Evolutionary conservation across 164 flowering plant genomes (phyloP), one percentile per base, ranked within the genome.

Genomic region (Kingdonia uniflora): DNA sequence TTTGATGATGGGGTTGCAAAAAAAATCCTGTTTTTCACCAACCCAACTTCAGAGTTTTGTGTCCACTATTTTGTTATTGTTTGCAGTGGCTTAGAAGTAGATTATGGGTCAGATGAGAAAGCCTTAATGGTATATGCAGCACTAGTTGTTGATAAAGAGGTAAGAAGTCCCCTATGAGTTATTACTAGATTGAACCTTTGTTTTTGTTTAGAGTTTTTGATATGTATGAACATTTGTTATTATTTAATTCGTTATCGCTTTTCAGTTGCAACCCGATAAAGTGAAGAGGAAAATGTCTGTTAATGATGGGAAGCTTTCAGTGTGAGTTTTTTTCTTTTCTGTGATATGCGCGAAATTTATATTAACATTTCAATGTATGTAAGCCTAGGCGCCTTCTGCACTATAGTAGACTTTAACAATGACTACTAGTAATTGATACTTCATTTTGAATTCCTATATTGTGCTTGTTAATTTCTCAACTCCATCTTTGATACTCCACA

Each of bases 131-230:
- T 50, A 7, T 50, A 26, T 29, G 21, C 38, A 50, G 38, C 51
- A 22, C 64, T 90, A 60, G 80, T 74, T 65, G 97, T 91, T 62
- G 97, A 90, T 64, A 80, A 87, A 66, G 96, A 90, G 95, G 95
- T 84, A 43, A 51, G 49, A 13, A 26, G n/a, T n/a, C n/a, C n/a
- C n/a, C n/a, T n/a, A n/a, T n/a, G n/a, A n/a, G n/a, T n/a, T n/a
- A n/a, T n/a, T n/a, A n/a, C n/a, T n/a, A n/a, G n/a, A n/a, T n/a
- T n/a, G n/a, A n/a, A n/a, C n/a, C n/a, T n/a, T n/a, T 53, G 42
- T 16, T 1, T 7, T 24, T 11, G 19, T 5, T 39, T 10, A 6
- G 15, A 16, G 16, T 21, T 19, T 45, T 35, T 14, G n/a, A 22
- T 16, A 1, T 42, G 11, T 1, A 14, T 42, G 25, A 22, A 19